Percentiles rank a stretch among this genome's conserved stretches.
These are phyloP conservation scores for Colletotrichum sp. DNA, from an alignment of 2,329 filamentous ascomycete genomes.

Conservation along the genomic window DNA sequence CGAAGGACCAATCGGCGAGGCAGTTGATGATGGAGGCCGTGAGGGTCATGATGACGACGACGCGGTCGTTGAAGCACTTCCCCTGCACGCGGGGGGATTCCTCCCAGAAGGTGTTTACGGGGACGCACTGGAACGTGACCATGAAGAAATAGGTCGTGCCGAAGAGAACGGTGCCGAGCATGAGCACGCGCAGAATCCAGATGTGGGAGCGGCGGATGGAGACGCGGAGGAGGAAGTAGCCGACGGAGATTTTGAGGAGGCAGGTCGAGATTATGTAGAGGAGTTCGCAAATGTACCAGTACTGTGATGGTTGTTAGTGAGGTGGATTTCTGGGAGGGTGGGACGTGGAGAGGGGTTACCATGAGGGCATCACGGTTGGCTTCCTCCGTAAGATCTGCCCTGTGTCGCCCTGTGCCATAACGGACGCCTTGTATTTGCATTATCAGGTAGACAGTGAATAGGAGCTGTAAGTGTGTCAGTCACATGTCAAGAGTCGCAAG, in stretches of 20 bases:
- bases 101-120: constrained; percentile 44
- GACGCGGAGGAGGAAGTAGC: constrained; percentile 46
- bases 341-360: constrained; percentile 19
- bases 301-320: constrained; percentile 23
- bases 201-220: constrained; percentile 36
- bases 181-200: constrained; percentile 39
- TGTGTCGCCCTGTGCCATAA: constrained; percentile 31
- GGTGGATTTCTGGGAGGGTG: not conserved
- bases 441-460: constrained; percentile 28
- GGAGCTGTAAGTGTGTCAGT: constrained; percentile 16
- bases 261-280: constrained; percentile 41
- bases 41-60: constrained; percentile 35
- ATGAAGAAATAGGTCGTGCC: constrained; percentile 46
- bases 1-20: constrained; percentile 43
- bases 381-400: constrained; percentile 20
- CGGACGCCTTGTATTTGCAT: constrained; percentile 28
- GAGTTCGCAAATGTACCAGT: constrained; percentile 46
- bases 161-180: constrained; percentile 37
- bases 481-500: not conserved
- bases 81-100: constrained; percentile 29
- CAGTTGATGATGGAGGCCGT: constrained; percentile 43
- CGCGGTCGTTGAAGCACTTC: constrained; percentile 31
- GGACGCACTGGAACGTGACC: constrained; percentile 43
- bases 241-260: constrained; percentile 44
- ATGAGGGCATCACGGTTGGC: constrained; percentile 32